Evolutionary conservation across 192 early-diverging fungal species (phyloP), one percentile per base, ranked within the genome.

Genomic region (Mortierella hygrophila): DNA sequence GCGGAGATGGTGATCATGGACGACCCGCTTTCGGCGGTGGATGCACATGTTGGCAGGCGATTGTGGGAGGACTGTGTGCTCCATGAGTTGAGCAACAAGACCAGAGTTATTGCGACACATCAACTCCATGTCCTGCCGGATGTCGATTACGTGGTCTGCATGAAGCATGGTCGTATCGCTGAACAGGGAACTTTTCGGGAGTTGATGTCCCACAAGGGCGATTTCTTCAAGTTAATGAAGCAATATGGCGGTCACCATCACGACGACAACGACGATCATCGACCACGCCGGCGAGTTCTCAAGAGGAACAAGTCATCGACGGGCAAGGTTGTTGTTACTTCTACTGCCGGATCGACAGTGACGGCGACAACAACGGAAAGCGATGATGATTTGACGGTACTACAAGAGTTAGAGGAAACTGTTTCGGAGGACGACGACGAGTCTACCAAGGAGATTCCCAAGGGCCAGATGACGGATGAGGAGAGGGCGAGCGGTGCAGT

Each of bases 11-110:
- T 97, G 29, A 81, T 98, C 21, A 91, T 97, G 82, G 97, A 99
- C 85, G 97, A 98, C 87, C 94, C 93, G 29, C 89, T 98, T 35
- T 96, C 95, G 15, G 98, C 98, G 2, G 98, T 98, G 0, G 98
- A 99, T 87, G 95, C 92, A 23, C 92, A 93, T 79, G 92, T 93
- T 21, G 93, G 92, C 68, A 88, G 83, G 78, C 15, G 92, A 79
- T 63, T 86, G 3, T 86, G 84, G 84, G 79, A 86, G 54, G 84
- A 81, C 55, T 86, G 84, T 37, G 72, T 86, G 1, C 46, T 86
- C 0, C 54, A 81, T 7, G 84, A 86, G 40, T 55, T 86, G 69
- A 92, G 90, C 38, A 90, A 89, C 60, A 97, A 97, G 81, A 91
- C 94, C 20, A 91, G 97, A n/a, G 83, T 99, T 47, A 92, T 97